phyloP scores from a whole-genome alignment of 2,329 filamentous ascomycete genomes.

The Cercospora brassicicola region DNA sequence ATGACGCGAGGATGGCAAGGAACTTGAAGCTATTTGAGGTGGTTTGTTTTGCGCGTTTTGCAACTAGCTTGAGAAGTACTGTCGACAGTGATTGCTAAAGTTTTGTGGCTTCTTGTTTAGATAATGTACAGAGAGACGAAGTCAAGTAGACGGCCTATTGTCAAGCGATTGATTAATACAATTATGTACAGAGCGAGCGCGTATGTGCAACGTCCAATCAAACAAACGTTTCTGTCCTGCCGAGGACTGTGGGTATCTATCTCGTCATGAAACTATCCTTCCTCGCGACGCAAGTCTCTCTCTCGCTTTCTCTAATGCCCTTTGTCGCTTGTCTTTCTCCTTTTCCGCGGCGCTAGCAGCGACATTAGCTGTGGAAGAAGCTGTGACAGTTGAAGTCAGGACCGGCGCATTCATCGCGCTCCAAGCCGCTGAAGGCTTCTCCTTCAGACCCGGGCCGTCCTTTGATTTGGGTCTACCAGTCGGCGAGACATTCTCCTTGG shows the following conservation, averaged over 20 bases:
- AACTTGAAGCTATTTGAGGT: not conserved
- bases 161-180: not conserved
- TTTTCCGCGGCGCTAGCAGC: slow-evolving; percentile 15
- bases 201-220: not conserved
- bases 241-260: not conserved
- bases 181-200: not conserved
- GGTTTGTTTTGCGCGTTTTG: not conserved
- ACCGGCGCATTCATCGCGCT: slow-evolving; percentile 28
- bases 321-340: not conserved
- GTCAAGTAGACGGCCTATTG: not conserved
- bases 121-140: not conserved
- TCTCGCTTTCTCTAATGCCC: slow-evolving; percentile 28
- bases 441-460: slow-evolving; percentile 6
- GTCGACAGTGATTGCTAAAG: not conserved
- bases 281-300: slow-evolving; percentile 31
- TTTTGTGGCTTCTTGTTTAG: not conserved
- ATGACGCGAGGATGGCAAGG: not conserved
- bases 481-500: slow-evolving; percentile 31
- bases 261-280: slow-evolving; percentile 25
- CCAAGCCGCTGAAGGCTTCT: slow-evolving; percentile 33
- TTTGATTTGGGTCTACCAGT: slow-evolving; percentile 18
- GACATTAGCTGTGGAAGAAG: slow-evolving; percentile 19
- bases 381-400: not conserved
- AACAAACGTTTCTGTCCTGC: not conserved
- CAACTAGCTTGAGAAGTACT: not conserved